phyloP scores from a whole-genome alignment of 2,329 filamentous ascomycete species.

The Colletotrichum sansevieriae region DNA sequence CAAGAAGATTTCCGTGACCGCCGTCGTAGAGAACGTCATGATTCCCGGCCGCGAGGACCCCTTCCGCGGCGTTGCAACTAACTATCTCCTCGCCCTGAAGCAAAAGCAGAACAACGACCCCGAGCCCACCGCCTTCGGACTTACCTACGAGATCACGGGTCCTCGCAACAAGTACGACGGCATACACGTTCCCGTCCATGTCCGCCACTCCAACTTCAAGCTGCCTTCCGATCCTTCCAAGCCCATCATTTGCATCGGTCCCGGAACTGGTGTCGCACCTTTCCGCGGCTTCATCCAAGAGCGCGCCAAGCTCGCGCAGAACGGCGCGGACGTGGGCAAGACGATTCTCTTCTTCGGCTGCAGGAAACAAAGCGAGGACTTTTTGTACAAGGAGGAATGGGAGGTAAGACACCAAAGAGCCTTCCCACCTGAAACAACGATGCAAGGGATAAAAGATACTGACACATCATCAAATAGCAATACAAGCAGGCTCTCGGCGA shows the following conservation, averaged over 20 bases:
- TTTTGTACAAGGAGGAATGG: constrained; percentile 92
- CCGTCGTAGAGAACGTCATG: constrained; percentile 87
- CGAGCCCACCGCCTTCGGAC: constrained; percentile 83
- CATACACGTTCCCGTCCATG: constrained; percentile 92
- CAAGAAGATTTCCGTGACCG: constrained; percentile 94
- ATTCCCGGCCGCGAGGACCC: constrained; percentile 81
- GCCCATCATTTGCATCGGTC: constrained; percentile 95
- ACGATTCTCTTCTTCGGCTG: constrained; percentile 97
- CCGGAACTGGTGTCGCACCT: constrained; percentile 95
- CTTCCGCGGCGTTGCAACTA: constrained; percentile 95
- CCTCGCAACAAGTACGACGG: constrained; percentile 98
- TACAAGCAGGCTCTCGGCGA: constrained; percentile 88
- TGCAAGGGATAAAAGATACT: neutral
- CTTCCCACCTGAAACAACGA: neutral
- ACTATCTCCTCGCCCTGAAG: constrained; percentile 94
- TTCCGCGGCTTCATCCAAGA: constrained; percentile 98
- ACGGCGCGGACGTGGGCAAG: constrained; percentile 85
- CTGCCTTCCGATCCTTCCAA: constrained; percentile 94
- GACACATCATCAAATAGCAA: constrained; percentile 65
- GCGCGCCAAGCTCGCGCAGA: constrained; percentile 83
- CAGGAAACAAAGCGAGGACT: constrained; percentile 89
- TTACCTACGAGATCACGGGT: constrained; percentile 88
- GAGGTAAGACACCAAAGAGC: constrained; percentile 71
- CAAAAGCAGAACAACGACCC: constrained; percentile 95
- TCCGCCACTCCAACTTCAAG: constrained; percentile 99